Evolutionary conservation across 1,139 yeast genomes (phyloP), one percentile per base, ranked within the genome.

Genomic region (Kurtzmaniella natalensis): DNA sequence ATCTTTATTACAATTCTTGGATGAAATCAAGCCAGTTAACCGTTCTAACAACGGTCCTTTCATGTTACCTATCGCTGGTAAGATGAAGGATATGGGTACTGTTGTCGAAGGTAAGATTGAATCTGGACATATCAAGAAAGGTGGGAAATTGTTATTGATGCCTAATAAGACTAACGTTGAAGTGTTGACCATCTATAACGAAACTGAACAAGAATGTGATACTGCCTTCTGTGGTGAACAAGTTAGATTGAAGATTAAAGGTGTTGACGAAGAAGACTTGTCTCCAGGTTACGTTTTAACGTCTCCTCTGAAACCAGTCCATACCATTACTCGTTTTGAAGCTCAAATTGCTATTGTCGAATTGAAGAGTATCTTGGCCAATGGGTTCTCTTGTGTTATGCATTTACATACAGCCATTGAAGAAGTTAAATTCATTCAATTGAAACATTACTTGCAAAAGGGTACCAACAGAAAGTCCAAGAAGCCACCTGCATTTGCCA

Each of bases 321-420:
- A 85, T 57, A 86, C 95, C 21, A 94, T 86, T 32, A 83, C 94
- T 26, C 76, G 73, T 49, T 92, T 92, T 56, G 95, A 88, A 63
- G 98, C 98, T 4, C 96, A 92, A 64, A 78, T 92, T 46, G 97
- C 97, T 39, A 86, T 92, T 64, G 95, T 94, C 41, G 99, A 92
- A 64, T 78, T 92, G 59, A 87, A 84, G 65, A 84, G 95, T 14
- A 89, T 92, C 55, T 72, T 92, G 56, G 86, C 98, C 8, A 81
- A 94, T 36, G 99, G 99, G 42, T 92, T 81, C 69, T 80, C 96
- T 9, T 92, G 98, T 76, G 96, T 92, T 40, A 89, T 92, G 96
- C 98, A 92, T 57, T 82, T 92, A 53, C 98, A 94, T 70, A 87
- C 98, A 33, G 97, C 98, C 36, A 87, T 92, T 53, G 97, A 92